Evolutionary conservation across 805 yeast species (phyloP).

Genomic region (Ogataea angusta): DNA sequence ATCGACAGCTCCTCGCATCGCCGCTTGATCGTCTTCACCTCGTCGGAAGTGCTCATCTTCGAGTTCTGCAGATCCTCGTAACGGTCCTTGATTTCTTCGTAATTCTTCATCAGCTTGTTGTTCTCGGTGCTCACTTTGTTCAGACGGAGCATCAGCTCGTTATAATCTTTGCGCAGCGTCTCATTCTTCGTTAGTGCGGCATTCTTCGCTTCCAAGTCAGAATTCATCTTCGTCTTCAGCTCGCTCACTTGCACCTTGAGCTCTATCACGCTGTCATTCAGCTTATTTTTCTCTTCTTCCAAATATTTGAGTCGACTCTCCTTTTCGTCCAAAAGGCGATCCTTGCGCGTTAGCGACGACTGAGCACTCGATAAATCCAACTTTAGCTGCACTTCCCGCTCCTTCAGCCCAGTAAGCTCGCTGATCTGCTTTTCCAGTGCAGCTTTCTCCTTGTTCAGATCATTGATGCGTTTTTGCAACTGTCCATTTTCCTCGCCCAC

Average conservation of each 20-base stretch:
- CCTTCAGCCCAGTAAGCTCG: slow-evolving; percentile 39
- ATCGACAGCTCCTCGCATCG: slow-evolving; percentile 71
- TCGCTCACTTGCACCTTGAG: slow-evolving; percentile 42
- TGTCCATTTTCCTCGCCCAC: slow-evolving; percentile 30
- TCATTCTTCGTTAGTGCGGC: slow-evolving; percentile 43
- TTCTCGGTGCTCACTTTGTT: slow-evolving; percentile 42
- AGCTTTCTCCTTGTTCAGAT: slow-evolving; percentile 37
- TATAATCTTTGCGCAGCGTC: slow-evolving; percentile 29
- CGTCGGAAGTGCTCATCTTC: slow-evolving; percentile 32
- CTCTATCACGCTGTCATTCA: slow-evolving; percentile 38
- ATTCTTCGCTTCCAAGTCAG: slow-evolving; percentile 38
- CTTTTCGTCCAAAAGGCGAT: slow-evolving; percentile 37
- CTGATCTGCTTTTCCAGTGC: slow-evolving; percentile 23
- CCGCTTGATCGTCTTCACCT: slow-evolving; percentile 50
- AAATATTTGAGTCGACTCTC: slow-evolving; percentile 36
- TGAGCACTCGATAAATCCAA: slow-evolving; percentile 47
- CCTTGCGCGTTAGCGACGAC: slow-evolving; percentile 44
- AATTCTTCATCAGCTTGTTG: slow-evolving; percentile 37
- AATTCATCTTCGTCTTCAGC: slow-evolving; percentile 34
- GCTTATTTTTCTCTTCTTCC: slow-evolving; percentile 38
- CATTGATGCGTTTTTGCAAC: slow-evolving; percentile 29
- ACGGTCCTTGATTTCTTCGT: slow-evolving; percentile 39
- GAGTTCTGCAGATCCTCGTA: slow-evolving; percentile 34
- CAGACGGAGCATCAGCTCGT: slow-evolving; percentile 36
- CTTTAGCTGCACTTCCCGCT: slow-evolving; percentile 44